Conservation (phyloP, 495 filamentous ascomycete genomes). For the Podospora pseudocomata region DNA sequence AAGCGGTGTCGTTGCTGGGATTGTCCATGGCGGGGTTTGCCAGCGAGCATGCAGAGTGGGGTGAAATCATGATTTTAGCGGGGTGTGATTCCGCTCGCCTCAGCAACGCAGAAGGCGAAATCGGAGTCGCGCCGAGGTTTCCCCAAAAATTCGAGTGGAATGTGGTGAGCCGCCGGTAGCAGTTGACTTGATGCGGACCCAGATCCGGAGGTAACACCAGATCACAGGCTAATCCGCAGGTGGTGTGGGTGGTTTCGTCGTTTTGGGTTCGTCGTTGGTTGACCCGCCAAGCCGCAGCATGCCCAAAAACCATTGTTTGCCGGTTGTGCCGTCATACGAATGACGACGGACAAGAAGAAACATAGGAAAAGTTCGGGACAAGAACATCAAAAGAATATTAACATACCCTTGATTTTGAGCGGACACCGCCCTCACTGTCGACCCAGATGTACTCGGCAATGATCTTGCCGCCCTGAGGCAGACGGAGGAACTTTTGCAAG, state of each 20-base stretch:
- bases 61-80: constrained; percentile 4
- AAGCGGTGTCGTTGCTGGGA: constrained; percentile 5
- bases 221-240: background rate
- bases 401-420: constrained; percentile 90
- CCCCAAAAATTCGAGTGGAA: background rate
- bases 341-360: constrained; percentile 17
- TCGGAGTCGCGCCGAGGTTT: constrained; percentile 1
- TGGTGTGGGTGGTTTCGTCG: constrained; percentile 8
- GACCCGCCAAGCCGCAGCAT: constrained; percentile 2
- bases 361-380: constrained; percentile 5
- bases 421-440: constrained; percentile 69
- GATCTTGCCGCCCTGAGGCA: constrained; percentile 75
- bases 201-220: constrained; percentile 1
- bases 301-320: background rate
- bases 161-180: background rate
- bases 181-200: constrained; percentile 1
- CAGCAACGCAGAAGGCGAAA: constrained; percentile 6
- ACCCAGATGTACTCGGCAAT: constrained; percentile 97
- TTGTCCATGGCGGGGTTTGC: constrained; percentile 11
- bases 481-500: constrained; percentile 81
- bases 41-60: constrained; percentile 7
- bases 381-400: constrained; percentile 17
- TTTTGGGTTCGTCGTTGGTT: background rate
- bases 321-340: background rate
- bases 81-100: background rate